Conservation (phyloP, 2,329 filamentous ascomycete genomes). For the Fusarium solani-melongenae region DNA sequence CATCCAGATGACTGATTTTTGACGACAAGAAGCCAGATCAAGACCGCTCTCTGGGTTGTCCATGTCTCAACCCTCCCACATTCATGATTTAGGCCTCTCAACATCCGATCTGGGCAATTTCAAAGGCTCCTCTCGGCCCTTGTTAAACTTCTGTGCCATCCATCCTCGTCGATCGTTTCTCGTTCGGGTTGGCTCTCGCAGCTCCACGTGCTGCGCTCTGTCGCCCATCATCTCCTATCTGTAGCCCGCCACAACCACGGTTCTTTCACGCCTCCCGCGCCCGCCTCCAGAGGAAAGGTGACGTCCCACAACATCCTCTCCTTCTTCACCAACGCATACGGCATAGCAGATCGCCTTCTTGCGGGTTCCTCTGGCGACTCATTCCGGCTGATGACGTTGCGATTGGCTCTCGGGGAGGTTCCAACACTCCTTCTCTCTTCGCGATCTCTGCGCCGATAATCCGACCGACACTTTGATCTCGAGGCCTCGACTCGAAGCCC, state of each 20-base stretch:
- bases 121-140: background rate
- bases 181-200: slow-evolving; percentile 34
- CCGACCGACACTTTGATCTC: slow-evolving; percentile 7
- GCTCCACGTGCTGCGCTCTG: slow-evolving; percentile 41
- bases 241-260: slow-evolving; percentile 34
- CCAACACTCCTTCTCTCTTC: slow-evolving; percentile 29
- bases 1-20: slow-evolving; percentile 25
- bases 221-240: slow-evolving; percentile 35
- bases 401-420: slow-evolving; percentile 36
- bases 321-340: slow-evolving; percentile 10
- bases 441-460: slow-evolving; percentile 36
- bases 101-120: background rate
- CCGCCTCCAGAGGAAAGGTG: slow-evolving; percentile 16
- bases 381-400: slow-evolving; percentile 41
- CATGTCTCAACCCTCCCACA: background rate
- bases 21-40: background rate
- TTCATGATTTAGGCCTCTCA: background rate
- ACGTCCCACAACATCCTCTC: slow-evolving; percentile 35
- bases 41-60: background rate
- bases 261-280: slow-evolving; percentile 31
- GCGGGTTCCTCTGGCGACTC: slow-evolving; percentile 5
- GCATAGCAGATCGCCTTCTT: slow-evolving; percentile 22
- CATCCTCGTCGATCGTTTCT: slow-evolving; percentile 39
- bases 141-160: slow-evolving; percentile 5
- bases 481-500: background rate